Evolutionary conservation across 164 flowering plant genomes (phyloP), one percentile per base, ranked within the genome.

Genomic region (Cinnamomum micranthum): DNA sequence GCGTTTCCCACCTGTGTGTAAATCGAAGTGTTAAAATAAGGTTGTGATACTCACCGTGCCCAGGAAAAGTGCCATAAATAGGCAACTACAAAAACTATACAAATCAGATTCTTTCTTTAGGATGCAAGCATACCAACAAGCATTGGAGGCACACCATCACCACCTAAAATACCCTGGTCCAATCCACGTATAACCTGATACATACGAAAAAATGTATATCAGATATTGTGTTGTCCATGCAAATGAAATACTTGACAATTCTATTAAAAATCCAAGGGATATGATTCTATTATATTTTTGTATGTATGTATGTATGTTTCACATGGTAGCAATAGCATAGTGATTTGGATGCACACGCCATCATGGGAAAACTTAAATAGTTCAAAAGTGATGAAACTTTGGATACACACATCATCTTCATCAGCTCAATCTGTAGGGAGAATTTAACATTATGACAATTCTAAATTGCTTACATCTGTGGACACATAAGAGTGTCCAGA

Each of bases 101-200:
- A 60, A 60, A 19, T 60, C 64, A 60, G n/a, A 20, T 15, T 59
- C 22, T 31, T 31, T 31, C 22, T 59, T 59, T 59, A 2, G 13
- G 41, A 68, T 28, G 22, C 66, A 78, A 31, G 41, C 83, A 20
- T 86, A 90, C 98, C 98, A 68, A 88, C 86, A 73, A 62, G 90
- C 98, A 92, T 95, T 55, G 97, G 95, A 20, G 98, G 93, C 51
- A 95, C 94, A 65, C 97, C 97, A 62, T 86, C 95, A 64, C 97
- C 98, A 19, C 98, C 97, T 2, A 85, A 73, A 70, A 92, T 95
- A 64, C 97, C 98, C 78, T 95, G 97, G 80, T 95, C 97, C 81
- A 95, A 78, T 72, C 98, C 97, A 74, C 69, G 86, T 72, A 90
- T 88, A 47, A 92, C 92, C 97, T 94, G 85, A 10, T 51, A 28